Evolutionary conservation across 768 basidiomycete species (phyloP).

Genomic region (Suillus paluster): DNA sequence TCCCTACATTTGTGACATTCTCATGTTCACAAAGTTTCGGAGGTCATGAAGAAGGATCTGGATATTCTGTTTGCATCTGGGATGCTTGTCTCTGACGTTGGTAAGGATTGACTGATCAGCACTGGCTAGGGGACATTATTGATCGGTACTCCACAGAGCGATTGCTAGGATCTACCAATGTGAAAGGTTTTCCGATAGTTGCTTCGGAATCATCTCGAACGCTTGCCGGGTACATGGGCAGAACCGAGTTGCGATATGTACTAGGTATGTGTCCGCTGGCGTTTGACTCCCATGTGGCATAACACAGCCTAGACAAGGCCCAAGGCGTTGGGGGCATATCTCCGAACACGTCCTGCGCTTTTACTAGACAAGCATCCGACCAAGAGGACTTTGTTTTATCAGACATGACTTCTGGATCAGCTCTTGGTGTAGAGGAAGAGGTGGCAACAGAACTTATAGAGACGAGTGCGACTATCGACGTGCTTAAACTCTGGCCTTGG

Average conservation of each 20-base stretch:
- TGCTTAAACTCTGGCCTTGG: constrained; percentile 83
- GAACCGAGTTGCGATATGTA: constrained; percentile 84
- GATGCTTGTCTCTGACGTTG: constrained; percentile 77
- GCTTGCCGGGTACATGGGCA: constrained; percentile 86
- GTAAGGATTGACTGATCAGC: constrained; percentile 51
- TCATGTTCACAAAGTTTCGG: constrained; percentile 59
- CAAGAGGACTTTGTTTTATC: constrained; percentile 53
- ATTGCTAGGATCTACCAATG: constrained; percentile 69
- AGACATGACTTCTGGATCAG: constrained; percentile 47
- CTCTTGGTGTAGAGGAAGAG: constrained; percentile 69
- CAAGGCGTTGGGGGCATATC: constrained; percentile 63
- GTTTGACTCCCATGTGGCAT: background rate
- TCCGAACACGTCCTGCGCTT: constrained; percentile 72
- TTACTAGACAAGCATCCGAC: constrained; percentile 56
- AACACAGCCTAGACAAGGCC: constrained; percentile 62
- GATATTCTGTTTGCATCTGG: constrained; percentile 74
- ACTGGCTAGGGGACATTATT: background rate
- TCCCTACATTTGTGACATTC: constrained; percentile 2
- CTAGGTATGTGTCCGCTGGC: constrained; percentile 56
- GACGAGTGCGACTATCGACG: constrained; percentile 57
- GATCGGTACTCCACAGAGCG: constrained; percentile 53
- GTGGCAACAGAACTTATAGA: constrained; percentile 68
- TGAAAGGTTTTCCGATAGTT: constrained; percentile 93
- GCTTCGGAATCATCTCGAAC: constrained; percentile 60
- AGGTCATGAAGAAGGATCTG: constrained; percentile 88